Percentiles rank a stretch among this genome's conserved stretches.
Evolutionary conservation across 176 grass and related monocot species (phyloP).

Genomic region (Sorghum bicolor): DNA sequence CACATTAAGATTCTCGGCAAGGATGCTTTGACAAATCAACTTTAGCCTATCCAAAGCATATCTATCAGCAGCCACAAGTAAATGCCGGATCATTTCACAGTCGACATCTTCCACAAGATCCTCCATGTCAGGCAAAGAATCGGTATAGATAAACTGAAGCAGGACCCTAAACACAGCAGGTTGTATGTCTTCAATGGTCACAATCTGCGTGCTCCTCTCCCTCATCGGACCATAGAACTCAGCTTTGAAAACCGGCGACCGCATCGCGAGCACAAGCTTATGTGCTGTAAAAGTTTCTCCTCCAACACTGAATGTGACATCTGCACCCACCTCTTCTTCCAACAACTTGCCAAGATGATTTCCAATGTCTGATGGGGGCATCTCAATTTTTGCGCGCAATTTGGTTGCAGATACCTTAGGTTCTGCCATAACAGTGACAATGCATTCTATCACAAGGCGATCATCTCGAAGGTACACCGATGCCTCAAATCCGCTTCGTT

Average conservation of each 20-base stretch:
- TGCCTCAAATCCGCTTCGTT: not conserved
- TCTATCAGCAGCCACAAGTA: conserved; percentile 40
- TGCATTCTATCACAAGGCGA: not conserved
- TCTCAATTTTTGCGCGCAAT: not conserved
- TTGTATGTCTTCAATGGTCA: conserved; percentile 38
- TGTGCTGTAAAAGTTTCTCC: not conserved
- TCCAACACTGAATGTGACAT: not conserved
- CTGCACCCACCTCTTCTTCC: not conserved
- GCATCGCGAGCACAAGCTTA: not conserved
- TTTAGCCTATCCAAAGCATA: conserved; percentile 40
- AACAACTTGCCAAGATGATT: not conserved
- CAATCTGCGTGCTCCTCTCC: not conserved
- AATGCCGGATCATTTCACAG: conserved; percentile 6
- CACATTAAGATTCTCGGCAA: conserved; percentile 8
- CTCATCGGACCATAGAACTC: not conserved
- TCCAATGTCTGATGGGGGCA: not conserved
- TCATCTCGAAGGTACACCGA: not conserved
- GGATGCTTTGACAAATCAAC: conserved; percentile 10
- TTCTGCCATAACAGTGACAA: not conserved
- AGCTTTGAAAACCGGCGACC: not conserved
- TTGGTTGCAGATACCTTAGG: not conserved
- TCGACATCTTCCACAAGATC: not conserved
- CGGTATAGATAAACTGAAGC: conserved; percentile 37
- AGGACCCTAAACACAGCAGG: conserved; percentile 28
- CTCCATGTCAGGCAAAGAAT: conserved; percentile 12